Percentiles rank a stretch among this genome's conserved stretches.
Conservation (phyloP, 257 asterid species). For the Apocynum venetum region DNA sequence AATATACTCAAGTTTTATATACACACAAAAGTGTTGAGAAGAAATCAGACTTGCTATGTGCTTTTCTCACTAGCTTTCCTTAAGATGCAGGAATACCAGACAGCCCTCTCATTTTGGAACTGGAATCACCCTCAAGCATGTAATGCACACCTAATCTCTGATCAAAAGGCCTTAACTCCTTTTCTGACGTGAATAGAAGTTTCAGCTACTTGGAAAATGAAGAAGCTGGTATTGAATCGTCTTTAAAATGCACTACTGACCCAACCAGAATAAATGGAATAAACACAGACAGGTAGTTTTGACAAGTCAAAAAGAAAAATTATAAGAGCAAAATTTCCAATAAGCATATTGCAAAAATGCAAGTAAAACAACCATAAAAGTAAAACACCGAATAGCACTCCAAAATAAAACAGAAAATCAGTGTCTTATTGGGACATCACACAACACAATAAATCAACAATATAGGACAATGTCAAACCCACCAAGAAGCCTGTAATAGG, state of each 20-base stretch:
- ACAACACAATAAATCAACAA: not conserved
- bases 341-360: not conserved
- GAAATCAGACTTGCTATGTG: too few species aligned
- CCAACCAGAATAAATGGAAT: not conserved
- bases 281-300: not conserved
- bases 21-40: too few species aligned
- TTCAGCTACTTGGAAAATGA: not conserved
- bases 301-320: too few species aligned
- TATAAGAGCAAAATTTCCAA: not conserved
- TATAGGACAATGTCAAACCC: slow-evolving; percentile 12
- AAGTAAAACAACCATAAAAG: not conserved
- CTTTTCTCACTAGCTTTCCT: not conserved
- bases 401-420: not conserved
- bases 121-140: not conserved
- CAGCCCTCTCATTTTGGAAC: not conserved
- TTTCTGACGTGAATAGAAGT: not conserved
- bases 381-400: not conserved
- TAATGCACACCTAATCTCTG: not conserved
- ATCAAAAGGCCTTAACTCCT: not conserved
- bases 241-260: not conserved
- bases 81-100: not conserved
- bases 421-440: not conserved
- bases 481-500: slow-evolving; percentile 94
- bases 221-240: not conserved
- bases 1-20: not conserved